Conservation (phyloP, 2,329 filamentous ascomycete genomes). For the Phyllosticta citrichinensis region DNA sequence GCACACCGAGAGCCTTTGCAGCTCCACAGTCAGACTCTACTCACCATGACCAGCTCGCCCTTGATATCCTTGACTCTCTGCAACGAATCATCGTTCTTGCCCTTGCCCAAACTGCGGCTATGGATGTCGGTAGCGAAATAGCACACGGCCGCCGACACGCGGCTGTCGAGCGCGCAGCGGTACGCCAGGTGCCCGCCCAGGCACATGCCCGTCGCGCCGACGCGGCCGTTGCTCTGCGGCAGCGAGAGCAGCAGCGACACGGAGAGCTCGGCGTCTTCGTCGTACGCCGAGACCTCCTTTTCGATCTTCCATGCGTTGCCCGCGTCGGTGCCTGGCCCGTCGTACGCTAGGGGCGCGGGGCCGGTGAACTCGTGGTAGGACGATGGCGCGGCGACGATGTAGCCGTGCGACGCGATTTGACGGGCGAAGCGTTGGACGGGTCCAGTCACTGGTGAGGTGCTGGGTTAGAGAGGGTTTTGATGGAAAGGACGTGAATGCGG, state of each 20-base stretch:
- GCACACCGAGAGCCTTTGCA: neutral
- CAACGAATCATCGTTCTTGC: constrained; percentile 54
- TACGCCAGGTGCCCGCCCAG: constrained; percentile 82
- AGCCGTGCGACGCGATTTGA: constrained; percentile 85
- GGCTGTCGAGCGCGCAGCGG: constrained; percentile 60
- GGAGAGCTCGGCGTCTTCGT: constrained; percentile 44
- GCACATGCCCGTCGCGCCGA: constrained; percentile 83
- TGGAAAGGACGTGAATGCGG: constrained; percentile 3
- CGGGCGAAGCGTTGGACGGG: constrained; percentile 82
- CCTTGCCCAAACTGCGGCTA: constrained; percentile 60
- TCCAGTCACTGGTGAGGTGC: constrained; percentile 63
- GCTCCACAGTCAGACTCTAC: constrained; percentile 9
- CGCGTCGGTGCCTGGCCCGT: constrained; percentile 75
- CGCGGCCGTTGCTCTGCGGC: constrained; percentile 56
- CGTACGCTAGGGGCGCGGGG: constrained; percentile 73
- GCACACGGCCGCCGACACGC: constrained; percentile 67
- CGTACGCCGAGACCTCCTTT: constrained; percentile 80
- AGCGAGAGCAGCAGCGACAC: constrained; percentile 32
- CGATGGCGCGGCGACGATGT: constrained; percentile 83
- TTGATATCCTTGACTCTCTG: constrained; percentile 55
- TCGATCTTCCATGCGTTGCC: constrained; percentile 80
- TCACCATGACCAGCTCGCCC: constrained; percentile 65
- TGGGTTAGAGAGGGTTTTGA: constrained; percentile 6
- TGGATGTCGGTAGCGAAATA: constrained; percentile 95
- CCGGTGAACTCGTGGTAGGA: constrained; percentile 91